These are phyloP conservation scores for Fusarium devonianum DNA, from an alignment of 2,329 filamentous ascomycete genomes.

Conservation along the genomic window DNA sequence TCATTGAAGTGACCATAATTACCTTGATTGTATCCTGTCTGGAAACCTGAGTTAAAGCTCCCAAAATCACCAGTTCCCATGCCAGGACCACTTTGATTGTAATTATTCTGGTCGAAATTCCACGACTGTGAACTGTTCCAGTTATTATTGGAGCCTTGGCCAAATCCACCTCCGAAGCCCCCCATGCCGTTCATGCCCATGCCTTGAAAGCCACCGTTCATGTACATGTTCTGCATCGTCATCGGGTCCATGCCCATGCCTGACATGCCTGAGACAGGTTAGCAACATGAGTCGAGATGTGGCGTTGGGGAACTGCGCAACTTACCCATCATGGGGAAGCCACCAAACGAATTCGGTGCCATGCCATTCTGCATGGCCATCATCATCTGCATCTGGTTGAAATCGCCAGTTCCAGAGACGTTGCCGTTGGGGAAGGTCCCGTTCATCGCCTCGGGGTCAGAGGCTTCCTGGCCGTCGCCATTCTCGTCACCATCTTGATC, in stretches of 20 bases:
- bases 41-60: constrained; percentile 78
- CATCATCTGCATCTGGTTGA: constrained; percentile 83
- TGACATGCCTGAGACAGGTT: constrained; percentile 68
- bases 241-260: constrained; percentile 86
- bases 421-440: constrained; percentile 65
- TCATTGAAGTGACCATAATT: constrained; percentile 87
- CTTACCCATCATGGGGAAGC: constrained; percentile 88
- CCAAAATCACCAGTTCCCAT: constrained; percentile 83
- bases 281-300: constrained; percentile 34
- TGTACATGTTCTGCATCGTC: constrained; percentile 77
- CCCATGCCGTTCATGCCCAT: constrained; percentile 83
- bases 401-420: constrained; percentile 67
- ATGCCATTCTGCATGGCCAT: constrained; percentile 78
- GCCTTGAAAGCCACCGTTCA: constrained; percentile 80
- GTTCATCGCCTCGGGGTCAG: constrained; percentile 50
- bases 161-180: constrained; percentile 70
- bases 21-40: constrained; percentile 82
- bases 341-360: constrained; percentile 61
- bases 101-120: constrained; percentile 89
- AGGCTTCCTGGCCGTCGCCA: constrained; percentile 44
- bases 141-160: constrained; percentile 74
- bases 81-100: constrained; percentile 84
- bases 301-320: constrained; percentile 30
- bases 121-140: constrained; percentile 84
- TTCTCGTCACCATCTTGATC: constrained; percentile 43